A percentile compares a stretch with the other conserved stretches of the same genome.
Evolutionary conservation across 148 eudicot genomes (phyloP).

Genomic region (Nyssa sinensis): DNA sequence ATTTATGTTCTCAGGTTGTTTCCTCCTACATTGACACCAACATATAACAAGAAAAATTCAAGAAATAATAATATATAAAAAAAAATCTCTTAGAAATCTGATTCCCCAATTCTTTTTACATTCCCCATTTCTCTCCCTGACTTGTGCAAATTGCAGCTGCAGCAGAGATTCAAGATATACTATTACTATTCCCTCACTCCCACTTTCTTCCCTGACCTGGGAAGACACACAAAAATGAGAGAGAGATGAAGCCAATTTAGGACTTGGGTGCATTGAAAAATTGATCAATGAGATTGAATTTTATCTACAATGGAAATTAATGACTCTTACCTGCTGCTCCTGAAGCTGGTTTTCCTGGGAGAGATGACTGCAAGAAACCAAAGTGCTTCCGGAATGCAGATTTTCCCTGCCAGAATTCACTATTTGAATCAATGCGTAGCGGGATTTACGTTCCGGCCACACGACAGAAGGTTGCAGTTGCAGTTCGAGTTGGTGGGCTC

Average conservation of each 20-base stretch:
- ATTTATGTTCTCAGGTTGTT: conserved; percentile 40
- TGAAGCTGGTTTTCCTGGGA: conserved; percentile 23
- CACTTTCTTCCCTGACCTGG: conserved; percentile 29
- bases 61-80: conserved; percentile 4
- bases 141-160: not conserved
- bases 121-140: not conserved
- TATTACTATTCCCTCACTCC: not conserved
- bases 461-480: no score
- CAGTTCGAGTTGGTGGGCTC: no score
- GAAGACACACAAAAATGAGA: not conserved
- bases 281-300: not conserved
- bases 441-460: no score
- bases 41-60: conserved; percentile 21
- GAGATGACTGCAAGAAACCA: conserved; percentile 34
- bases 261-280: not conserved
- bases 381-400: conserved; percentile 31
- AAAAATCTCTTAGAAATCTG: conserved; percentile 6
- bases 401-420: conserved; percentile 24
- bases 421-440: not conserved
- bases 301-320: not conserved
- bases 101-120: not conserved
- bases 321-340: conserved; percentile 30
- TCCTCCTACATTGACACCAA: conserved; percentile 43
- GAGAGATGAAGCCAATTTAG: not conserved
- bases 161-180: not conserved